Evolutionary conservation across 2,329 filamentous ascomycete genomes (phyloP).

Genomic region (Sporothrix curviconia): DNA sequence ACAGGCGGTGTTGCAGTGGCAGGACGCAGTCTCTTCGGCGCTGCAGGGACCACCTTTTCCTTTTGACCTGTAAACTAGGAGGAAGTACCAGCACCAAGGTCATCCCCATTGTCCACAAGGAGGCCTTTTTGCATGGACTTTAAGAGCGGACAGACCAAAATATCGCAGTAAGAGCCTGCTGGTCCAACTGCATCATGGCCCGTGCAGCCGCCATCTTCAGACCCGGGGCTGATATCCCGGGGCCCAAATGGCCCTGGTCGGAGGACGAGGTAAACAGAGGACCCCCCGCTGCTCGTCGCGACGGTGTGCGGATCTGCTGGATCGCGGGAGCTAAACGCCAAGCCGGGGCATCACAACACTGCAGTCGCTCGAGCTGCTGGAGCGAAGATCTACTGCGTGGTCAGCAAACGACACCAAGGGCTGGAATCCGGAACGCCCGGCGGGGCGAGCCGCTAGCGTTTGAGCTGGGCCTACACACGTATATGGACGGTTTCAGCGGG

Average conservation of each 20-base stretch:
- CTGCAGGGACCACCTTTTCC: conserved; percentile 7
- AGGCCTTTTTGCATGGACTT: conserved; percentile 14
- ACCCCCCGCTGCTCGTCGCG: background rate
- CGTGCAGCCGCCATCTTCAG: conserved; percentile 5
- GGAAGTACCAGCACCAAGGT: conserved; percentile 11
- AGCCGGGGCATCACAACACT: conserved; percentile 10
- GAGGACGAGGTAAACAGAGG: conserved; percentile 11
- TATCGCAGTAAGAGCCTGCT: conserved; percentile 15
- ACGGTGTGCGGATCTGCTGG: background rate
- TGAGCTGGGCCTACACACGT: conserved; percentile 10
- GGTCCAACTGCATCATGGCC: conserved; percentile 10
- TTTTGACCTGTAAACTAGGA: conserved; percentile 13
- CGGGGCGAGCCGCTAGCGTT: conserved; percentile 2
- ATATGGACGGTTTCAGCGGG: background rate
- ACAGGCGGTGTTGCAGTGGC: conserved; percentile 3
- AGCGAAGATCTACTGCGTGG: conserved; percentile 6
- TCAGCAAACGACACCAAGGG: conserved; percentile 12
- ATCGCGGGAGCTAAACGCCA: conserved; percentile 3
- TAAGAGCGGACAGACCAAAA: conserved; percentile 2
- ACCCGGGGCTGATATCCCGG: conserved; percentile 7
- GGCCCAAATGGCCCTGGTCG: conserved; percentile 6
- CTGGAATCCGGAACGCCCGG: background rate
- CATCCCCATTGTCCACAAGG: conserved; percentile 12
- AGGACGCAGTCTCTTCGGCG: background rate
- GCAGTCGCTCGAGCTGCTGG: conserved; percentile 10